Conservation (phyloP, 2,329 filamentous ascomycete species). For the Fusarium sp. region DNA sequence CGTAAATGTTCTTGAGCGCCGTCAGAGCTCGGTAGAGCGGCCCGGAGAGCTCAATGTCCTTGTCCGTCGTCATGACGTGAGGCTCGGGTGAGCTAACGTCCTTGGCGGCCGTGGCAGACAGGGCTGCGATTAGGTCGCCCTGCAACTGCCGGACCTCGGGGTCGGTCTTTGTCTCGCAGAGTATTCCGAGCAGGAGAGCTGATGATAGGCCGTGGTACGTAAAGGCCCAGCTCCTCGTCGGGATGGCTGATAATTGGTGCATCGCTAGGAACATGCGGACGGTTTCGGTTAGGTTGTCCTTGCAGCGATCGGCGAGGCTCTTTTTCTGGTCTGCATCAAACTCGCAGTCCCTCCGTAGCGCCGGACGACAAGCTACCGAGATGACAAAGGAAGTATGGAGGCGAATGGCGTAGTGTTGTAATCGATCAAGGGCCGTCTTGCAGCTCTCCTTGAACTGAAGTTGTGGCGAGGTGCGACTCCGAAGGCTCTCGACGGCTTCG, state of each 20-base stretch:
- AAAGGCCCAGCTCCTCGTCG: constrained; percentile 75
- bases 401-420: constrained; percentile 73
- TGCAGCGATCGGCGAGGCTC: constrained; percentile 68
- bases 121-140: constrained; percentile 71
- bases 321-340: constrained; percentile 65
- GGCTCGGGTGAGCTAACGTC: constrained; percentile 66
- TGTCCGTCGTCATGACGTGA: constrained; percentile 66
- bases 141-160: constrained; percentile 73
- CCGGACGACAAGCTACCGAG: constrained; percentile 73
- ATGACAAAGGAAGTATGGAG: constrained; percentile 74
- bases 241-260: constrained; percentile 75
- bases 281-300: constrained; percentile 71
- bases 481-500: constrained; percentile 64
- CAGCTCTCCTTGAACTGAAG: constrained; percentile 71
- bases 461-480: constrained; percentile 60
- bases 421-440: constrained; percentile 71
- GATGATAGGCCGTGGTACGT: constrained; percentile 76
- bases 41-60: constrained; percentile 71
- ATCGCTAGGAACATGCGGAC: constrained; percentile 77
- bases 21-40: constrained; percentile 70
- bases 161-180: constrained; percentile 72
- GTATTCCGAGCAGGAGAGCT: constrained; percentile 71
- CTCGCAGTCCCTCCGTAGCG: constrained; percentile 66
- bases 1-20: constrained; percentile 74
- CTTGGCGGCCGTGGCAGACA: constrained; percentile 73